Evolutionary conservation across 108 stramenopile species (phyloP), one percentile per base, ranked within the genome.

Genomic region (Fragilariopsis cylindrus): DNA sequence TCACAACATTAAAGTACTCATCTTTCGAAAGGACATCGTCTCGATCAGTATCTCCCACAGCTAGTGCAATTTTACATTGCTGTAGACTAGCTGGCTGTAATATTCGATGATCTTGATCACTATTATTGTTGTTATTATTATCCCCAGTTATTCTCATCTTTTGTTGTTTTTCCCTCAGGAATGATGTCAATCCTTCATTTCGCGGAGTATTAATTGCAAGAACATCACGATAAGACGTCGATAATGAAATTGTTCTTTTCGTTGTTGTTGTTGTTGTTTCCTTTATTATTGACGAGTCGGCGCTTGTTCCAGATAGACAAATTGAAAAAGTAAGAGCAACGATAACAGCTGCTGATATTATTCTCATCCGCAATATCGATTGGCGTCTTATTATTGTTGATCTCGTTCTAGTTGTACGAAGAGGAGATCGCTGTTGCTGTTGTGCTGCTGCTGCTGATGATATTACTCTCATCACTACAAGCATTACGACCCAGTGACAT

Each of bases 31-130:
- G 67, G 3, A 44, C 39, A 42, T 78, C 65, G 67, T 79, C 77
- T 1, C 82, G 78, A 57, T 73, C 64, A 44, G 50, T 60, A 52
- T 83, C 78, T n/a, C 74, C 72, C n/a, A 75, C 48, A 9, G 69
- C 52, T 40, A 83, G 41, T 6, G 71, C 71, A 8, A 78, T 16
- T 8, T 55, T 56, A 57, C 82, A 83, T 13, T 74, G 64, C 19
- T 56, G 63, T 6, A 63, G 7, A 41, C 7, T 9, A n/a, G 50
- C 43, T 53, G 68, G 48, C 48, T 80, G 79, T 44, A 80, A 55
- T 47, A 3, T 62, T 40, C 76, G 47, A 44, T n/a, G 30, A 13
- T n/a, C 53, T 18, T 65, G 44, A 60, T 30, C 19, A 57, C 16
- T 13, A 55, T 60, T 13, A 13, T 13, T 13, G 13, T 52, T 13